phyloP scores from a whole-genome alignment of 2,329 filamentous ascomycete genomes.

The Dactylellina haptotyla region DNA sequence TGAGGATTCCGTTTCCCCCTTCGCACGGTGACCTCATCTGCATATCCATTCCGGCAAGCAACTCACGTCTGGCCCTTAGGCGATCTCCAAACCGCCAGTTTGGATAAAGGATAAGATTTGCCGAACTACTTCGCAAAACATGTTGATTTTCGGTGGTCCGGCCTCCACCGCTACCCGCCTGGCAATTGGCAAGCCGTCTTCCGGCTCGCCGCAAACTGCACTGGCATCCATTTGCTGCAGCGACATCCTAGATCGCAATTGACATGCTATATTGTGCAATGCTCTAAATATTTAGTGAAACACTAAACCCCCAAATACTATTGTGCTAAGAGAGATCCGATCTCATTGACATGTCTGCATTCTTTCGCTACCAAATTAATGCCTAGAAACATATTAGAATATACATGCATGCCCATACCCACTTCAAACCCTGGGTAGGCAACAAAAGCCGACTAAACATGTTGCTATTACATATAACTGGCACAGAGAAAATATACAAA shows the following conservation, averaged over 20 bases:
- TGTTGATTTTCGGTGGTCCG: not conserved
- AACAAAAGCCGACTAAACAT: not conserved
- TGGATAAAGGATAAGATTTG: not conserved
- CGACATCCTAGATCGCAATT: not conserved
- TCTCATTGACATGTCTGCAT: not conserved
- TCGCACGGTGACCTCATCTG: not conserved
- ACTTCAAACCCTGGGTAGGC: slow-evolving; percentile 5
- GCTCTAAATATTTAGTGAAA: too few relatives aligned
- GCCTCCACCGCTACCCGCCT: slow-evolving; percentile 9
- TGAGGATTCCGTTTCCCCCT: too few relatives aligned
- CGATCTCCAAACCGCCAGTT: not conserved
- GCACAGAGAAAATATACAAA: too few relatives aligned
- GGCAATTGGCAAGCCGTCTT: not conserved
- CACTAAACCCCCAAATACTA: too few relatives aligned
- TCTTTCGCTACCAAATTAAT: slow-evolving; percentile 8
- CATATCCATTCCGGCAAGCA: slow-evolving; percentile 1
- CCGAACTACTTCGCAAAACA: not conserved
- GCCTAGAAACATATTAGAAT: not conserved
- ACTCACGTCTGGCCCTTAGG: not conserved
- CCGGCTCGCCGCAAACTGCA: too few relatives aligned
- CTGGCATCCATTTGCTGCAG: too few relatives aligned
- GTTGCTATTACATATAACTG: not conserved
- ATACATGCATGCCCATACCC: not conserved
- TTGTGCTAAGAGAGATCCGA: not conserved
- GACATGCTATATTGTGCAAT: too few relatives aligned